Evolutionary conservation across 768 basidiomycete species (phyloP).

Genomic region (Tephrocybe rancida): DNA sequence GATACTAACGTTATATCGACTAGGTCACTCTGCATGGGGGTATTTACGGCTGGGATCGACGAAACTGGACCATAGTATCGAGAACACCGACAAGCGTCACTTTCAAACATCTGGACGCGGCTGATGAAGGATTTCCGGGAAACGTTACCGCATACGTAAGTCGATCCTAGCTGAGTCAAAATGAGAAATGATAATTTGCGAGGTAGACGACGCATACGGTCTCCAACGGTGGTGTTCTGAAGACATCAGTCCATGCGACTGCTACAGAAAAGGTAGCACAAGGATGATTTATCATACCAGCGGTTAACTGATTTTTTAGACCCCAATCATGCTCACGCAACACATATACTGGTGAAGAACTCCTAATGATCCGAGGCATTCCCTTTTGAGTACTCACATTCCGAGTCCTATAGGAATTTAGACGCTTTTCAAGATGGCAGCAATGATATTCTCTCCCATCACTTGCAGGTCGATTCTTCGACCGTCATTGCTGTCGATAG

Average conservation of each 20-base stretch:
- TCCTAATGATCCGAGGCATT: not conserved
- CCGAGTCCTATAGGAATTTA: constrained; percentile 51
- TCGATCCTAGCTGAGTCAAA: not conserved
- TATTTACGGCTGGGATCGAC: constrained; percentile 56
- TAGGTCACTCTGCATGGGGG: constrained; percentile 60
- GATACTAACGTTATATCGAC: constrained; percentile 9
- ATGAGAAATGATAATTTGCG: not conserved
- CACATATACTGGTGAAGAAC: constrained; percentile 50
- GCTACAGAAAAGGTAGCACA: constrained; percentile 42
- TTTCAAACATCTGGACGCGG: constrained; percentile 52
- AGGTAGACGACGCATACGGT: constrained; percentile 50
- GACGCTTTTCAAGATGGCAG: constrained; percentile 50
- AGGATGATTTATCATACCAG: not conserved
- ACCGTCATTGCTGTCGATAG: constrained; percentile 37
- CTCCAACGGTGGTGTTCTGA: constrained; percentile 41
- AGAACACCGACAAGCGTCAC: constrained; percentile 49
- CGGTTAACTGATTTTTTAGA: constrained; percentile 26
- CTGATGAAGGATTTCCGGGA: constrained; percentile 59
- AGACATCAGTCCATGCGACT: constrained; percentile 44
- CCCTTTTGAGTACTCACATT: too few species aligned
- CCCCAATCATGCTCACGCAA: constrained; percentile 59
- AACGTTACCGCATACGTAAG: constrained; percentile 43
- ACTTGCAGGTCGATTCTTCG: constrained; percentile 28
- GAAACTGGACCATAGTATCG: constrained; percentile 53
- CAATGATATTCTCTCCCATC: constrained; percentile 35